Base-by-base conservation (phyloP, 768 basidiomycete species). In the Dacryopinax spathularia region DNA sequence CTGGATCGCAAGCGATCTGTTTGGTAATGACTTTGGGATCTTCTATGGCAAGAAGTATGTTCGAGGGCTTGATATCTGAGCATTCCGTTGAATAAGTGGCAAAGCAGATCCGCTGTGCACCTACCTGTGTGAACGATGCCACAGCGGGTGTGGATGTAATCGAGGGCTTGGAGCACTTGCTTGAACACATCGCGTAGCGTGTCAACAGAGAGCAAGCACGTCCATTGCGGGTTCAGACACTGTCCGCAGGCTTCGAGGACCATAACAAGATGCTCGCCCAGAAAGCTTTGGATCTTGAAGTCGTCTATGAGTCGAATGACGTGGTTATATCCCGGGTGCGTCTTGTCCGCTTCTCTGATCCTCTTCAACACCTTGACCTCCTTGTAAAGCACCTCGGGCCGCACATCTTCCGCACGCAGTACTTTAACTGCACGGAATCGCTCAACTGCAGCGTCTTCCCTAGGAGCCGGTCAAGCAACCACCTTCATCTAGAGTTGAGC, bases 61-160 rank as follows among this genome's bases (percentile, higher is more conserved):
- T 48, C 12, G 15, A 18, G 13, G 9, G 13, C 44, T 48, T 48
- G 44, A 48, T 16, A 25, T 48, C 44, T 48, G 44, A 9, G 44
- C 44, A 48, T 9, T 16, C 16, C 22, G 44, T 9, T 25, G 22
- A 22, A 10, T 13, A 10, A 9, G 22, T 10, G 22, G 44, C 12
- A 22, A n/a, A 25, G 22, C 10, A 48, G 22, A 10, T 48, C 22
- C 12, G 25, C 16, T 9, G 10, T 22, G 33, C 7, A 22, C 64
- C 22, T 33, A 65, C 64, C 62, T 3, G 64, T 43, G 34, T 63
- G 64, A 20, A 63, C 37, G 5, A 63, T 33, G 7, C 41, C 1
- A 62, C 37, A 62, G 33, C 62, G 61, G 20, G n/a, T 34, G 29
- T 65, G 64, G 56, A 65, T 20, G 25, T 65, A 65, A 29, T 65